These are phyloP conservation scores for Basidiobolus meristosporus DNA, from an alignment of 371 early-diverging fungal genomes.

Conservation along the genomic window DNA sequence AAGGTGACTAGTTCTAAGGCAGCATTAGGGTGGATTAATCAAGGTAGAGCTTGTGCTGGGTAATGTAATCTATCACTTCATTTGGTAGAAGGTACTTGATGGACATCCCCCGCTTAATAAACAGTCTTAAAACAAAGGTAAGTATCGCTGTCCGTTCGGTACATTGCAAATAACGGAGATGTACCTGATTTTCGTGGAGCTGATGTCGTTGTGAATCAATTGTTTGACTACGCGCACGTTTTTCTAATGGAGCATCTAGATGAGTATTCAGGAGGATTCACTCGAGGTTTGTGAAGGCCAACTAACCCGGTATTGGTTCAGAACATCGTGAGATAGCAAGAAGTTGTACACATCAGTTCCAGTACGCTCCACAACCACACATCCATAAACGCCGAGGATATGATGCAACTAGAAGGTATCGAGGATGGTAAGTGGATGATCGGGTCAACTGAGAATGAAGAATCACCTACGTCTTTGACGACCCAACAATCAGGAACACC, in stretches of 20 bases:
- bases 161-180: too few species aligned
- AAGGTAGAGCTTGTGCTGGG: too few species aligned
- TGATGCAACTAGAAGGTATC: too few species aligned
- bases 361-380: constrained; percentile 85
- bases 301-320: constrained; percentile 67
- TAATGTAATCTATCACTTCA: constrained; percentile 78
- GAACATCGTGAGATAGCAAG: constrained; percentile 68
- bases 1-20: too few species aligned
- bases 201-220: constrained; percentile 89
- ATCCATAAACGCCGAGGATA: too few species aligned
- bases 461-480: constrained; percentile 60
- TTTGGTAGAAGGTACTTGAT: constrained; percentile 90
- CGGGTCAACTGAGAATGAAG: too few species aligned
- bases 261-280: too few species aligned
- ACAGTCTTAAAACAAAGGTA: constrained; percentile 43
- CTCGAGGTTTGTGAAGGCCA: too few species aligned
- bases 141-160: too few species aligned
- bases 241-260: too few species aligned
- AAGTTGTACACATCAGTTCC: constrained; percentile 87
- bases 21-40: too few species aligned
- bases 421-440: too few species aligned
- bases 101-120: constrained; percentile 84
- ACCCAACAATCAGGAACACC: constrained; percentile 87
- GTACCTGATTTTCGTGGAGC: constrained; percentile 81
- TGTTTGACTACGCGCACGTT: constrained; percentile 88